Evolutionary conservation across 768 basidiomycete genomes (phyloP).

Genomic region (Zangia roseola): DNA sequence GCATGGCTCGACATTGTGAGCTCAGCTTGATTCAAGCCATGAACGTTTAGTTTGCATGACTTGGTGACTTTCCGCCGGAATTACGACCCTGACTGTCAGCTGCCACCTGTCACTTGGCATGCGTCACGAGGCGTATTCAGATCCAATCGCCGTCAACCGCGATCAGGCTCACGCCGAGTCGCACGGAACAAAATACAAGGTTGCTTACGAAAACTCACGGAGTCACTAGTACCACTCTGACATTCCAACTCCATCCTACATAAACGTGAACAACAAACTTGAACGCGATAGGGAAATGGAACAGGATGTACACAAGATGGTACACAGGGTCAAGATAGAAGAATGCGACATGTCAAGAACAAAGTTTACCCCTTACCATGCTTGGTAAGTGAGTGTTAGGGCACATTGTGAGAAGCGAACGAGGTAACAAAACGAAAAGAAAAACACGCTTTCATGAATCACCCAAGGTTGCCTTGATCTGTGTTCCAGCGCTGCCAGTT

Average conservation of each 20-base stretch:
- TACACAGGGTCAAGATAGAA: not conserved
- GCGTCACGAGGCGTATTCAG: too few relatives aligned
- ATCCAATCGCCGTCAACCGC: too few relatives aligned
- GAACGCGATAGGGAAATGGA: not conserved
- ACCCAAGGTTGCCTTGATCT: constrained; percentile 9
- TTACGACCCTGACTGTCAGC: too few relatives aligned
- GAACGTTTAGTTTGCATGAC: too few relatives aligned
- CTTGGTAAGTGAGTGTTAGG: not conserved
- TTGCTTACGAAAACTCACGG: too few relatives aligned
- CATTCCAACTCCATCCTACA: not conserved
- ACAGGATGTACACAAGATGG: not conserved
- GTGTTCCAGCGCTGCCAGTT: constrained; percentile 21
- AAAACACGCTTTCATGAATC: not conserved
- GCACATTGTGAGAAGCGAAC: not conserved
- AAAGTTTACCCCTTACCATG: not conserved
- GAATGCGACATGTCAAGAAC: not conserved
- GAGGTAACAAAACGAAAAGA: constrained; percentile 14
- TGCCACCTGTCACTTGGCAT: too few relatives aligned
- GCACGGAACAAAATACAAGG: too few relatives aligned
- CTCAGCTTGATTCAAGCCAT: too few relatives aligned
- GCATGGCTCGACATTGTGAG: too few relatives aligned
- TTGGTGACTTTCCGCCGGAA: too few relatives aligned
- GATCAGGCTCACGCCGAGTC: too few relatives aligned
- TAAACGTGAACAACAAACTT: not conserved
- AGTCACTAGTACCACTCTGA: too few relatives aligned